These are phyloP conservation scores for Xanthoconium separans DNA, from an alignment of 1,284 basidiomycete species.

Conservation along the genomic window DNA sequence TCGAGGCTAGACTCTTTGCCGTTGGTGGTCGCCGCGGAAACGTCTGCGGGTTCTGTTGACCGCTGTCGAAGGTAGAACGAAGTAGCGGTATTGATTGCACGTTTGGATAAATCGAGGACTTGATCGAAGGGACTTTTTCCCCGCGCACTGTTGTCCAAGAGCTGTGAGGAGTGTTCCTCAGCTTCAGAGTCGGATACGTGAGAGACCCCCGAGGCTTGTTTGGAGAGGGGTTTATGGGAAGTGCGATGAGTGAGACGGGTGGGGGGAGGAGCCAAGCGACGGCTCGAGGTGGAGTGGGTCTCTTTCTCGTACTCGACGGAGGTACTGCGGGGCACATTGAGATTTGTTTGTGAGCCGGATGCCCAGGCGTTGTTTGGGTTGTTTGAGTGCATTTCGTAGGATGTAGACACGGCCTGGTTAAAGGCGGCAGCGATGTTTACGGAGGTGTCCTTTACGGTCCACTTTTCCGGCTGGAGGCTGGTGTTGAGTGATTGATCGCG, in stretches of 20 bases:
- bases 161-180: slow-evolving; percentile 42
- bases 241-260: slow-evolving; percentile 38
- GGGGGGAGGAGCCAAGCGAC: slow-evolving; percentile 59
- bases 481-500: slow-evolving; percentile 45
- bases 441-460: slow-evolving; percentile 74
- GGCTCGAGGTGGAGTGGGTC: slow-evolving; percentile 48
- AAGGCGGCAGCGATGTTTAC: slow-evolving; percentile 84
- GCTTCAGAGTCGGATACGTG: slow-evolving; percentile 66
- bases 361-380: slow-evolving; percentile 66
- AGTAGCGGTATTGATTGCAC: slow-evolving; percentile 48
- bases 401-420: slow-evolving; percentile 57
- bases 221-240: slow-evolving; percentile 47
- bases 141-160: slow-evolving; percentile 32
- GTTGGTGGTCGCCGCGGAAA: slow-evolving; percentile 31
- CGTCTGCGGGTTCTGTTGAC: slow-evolving; percentile 49
- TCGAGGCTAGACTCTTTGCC: slow-evolving; percentile 68
- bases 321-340: slow-evolving; percentile 61
- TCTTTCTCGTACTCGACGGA: slow-evolving; percentile 77
- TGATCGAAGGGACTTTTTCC: slow-evolving; percentile 65
- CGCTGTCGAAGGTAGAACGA: slow-evolving; percentile 60
- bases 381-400: slow-evolving; percentile 40
- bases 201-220: slow-evolving; percentile 44
- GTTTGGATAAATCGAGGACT: slow-evolving; percentile 52
- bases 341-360: slow-evolving; percentile 50
- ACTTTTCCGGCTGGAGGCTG: slow-evolving; percentile 61